Evolutionary conservation across 116 monocot species (phyloP).

Genomic region (Dioscorea cayenensis): DNA sequence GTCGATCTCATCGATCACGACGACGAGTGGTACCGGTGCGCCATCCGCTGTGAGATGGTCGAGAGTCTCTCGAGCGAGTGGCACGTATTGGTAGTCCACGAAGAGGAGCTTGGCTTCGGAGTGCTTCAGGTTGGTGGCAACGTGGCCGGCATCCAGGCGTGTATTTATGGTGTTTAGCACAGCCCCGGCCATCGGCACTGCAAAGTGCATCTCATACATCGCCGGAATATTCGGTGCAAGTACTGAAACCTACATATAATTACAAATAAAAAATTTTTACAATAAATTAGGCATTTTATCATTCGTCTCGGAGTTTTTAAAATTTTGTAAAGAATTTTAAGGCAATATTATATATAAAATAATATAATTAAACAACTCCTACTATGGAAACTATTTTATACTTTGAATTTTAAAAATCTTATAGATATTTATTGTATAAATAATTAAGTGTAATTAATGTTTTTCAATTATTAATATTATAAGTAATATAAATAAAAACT

Average conservation of each 20-base stretch:
- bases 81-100: conserved; percentile 18
- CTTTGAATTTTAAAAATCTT: no score
- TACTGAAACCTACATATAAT: conserved; percentile 11
- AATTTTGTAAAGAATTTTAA: no score
- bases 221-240: conserved; percentile 29
- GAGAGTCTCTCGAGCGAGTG: conserved; percentile 1
- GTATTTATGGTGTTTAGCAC: conserved; percentile 31
- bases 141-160: conserved; percentile 12
- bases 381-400: no score
- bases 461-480: no score
- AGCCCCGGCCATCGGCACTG: conserved; percentile 27
- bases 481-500: no score
- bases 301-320: no score
- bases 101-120: conserved; percentile 19
- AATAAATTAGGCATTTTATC: no score
- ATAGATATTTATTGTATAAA: no score
- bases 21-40: not conserved
- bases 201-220: conserved; percentile 36
- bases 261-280: not conserved
- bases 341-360: no score
- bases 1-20: not conserved
- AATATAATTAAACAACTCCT: no score
- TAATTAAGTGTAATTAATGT: no score
- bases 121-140: conserved; percentile 22
- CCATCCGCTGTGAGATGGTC: not conserved